Evolutionary conservation across 2,329 filamentous ascomycete genomes (phyloP).

Genomic region (Phyllosticta paracitricarpa): DNA sequence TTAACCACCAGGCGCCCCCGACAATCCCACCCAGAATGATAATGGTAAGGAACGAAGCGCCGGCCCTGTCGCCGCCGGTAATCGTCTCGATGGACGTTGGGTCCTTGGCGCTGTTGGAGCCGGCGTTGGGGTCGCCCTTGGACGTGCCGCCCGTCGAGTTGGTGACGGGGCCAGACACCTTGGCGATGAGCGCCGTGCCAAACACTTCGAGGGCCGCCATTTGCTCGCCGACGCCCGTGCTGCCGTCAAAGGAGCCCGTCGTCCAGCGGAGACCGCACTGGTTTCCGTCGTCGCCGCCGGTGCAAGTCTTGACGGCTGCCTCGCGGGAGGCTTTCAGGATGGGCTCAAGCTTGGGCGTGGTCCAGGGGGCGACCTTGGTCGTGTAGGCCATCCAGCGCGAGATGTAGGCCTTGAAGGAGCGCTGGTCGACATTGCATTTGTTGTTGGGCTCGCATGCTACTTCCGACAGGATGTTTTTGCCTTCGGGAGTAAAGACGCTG

Average conservation of each 20-base stretch:
- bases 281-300: slow-evolving; percentile 36
- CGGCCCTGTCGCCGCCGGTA: slow-evolving; percentile 54
- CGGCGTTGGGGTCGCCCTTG: slow-evolving; percentile 35
- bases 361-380: slow-evolving; percentile 30
- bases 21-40: slow-evolving; percentile 46
- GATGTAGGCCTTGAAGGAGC: slow-evolving; percentile 37
- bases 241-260: slow-evolving; percentile 36
- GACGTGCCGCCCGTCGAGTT: slow-evolving; percentile 44
- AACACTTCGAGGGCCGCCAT: slow-evolving; percentile 50
- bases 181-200: slow-evolving; percentile 26
- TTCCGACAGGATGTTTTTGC: slow-evolving; percentile 35
- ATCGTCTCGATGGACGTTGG: slow-evolving; percentile 28
- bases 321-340: slow-evolving; percentile 44
- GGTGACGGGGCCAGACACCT: slow-evolving; percentile 23
- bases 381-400: slow-evolving; percentile 34
- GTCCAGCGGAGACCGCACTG: slow-evolving; percentile 39
- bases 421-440: slow-evolving; percentile 39
- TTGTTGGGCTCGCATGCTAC: slow-evolving; percentile 36
- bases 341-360: slow-evolving; percentile 35
- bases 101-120: slow-evolving; percentile 21
- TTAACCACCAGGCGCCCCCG: slow-evolving; percentile 47
- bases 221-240: slow-evolving; percentile 46
- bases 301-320: slow-evolving; percentile 47
- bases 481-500: slow-evolving; percentile 31
- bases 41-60: slow-evolving; percentile 56